Conservation (phyloP, 371 early-diverging fungal species). For the Dichotomocladium elegans region DNA sequence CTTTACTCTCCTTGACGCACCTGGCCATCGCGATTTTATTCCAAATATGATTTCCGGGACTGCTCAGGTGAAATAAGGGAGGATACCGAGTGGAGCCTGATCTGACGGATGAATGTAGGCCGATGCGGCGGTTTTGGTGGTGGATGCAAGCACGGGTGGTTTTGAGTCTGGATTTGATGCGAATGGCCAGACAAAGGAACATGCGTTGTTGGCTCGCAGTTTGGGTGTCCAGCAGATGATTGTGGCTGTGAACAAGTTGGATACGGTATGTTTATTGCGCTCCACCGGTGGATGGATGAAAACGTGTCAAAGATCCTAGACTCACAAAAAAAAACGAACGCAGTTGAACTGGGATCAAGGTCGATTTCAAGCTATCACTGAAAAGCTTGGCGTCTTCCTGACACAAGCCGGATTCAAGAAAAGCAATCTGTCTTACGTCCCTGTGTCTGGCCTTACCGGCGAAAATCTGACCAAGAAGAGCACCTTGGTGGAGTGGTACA, state of each 20-base stretch:
- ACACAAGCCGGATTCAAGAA: slow-evolving; percentile 72
- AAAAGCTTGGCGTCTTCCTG: slow-evolving; percentile 66
- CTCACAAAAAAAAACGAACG: not conserved
- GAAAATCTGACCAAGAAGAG: slow-evolving; percentile 68
- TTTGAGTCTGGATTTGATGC: slow-evolving; percentile 98
- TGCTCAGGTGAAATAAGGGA: slow-evolving; percentile 53
- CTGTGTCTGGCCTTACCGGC: slow-evolving; percentile 88
- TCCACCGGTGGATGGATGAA: too few species aligned
- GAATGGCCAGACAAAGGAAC: slow-evolving; percentile 98
- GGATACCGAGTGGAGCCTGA: not conserved
- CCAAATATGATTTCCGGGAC: slow-evolving; percentile 99
- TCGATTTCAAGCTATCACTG: slow-evolving; percentile 71
- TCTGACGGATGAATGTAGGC: slow-evolving; percentile 40
- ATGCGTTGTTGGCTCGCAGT: slow-evolving; percentile 82
- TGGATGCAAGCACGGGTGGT: slow-evolving; percentile 88
- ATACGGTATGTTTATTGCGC: slow-evolving; percentile 54
- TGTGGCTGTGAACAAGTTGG: slow-evolving; percentile 93
- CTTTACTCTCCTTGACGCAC: slow-evolving; percentile 94
- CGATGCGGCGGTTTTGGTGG: slow-evolving; percentile 94
- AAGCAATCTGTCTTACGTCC: slow-evolving; percentile 71
- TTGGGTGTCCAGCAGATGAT: slow-evolving; percentile 87
- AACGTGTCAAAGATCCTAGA: too few species aligned
- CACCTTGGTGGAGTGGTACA: slow-evolving; percentile 63
- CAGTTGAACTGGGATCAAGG: slow-evolving; percentile 72
- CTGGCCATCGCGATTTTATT: slow-evolving; percentile 99